A percentile compares a stretch with the other conserved stretches of the same genome.
These are phyloP conservation scores for Clitoria ternatea DNA, from an alignment of 306 rosid species.

Conservation along the genomic window DNA sequence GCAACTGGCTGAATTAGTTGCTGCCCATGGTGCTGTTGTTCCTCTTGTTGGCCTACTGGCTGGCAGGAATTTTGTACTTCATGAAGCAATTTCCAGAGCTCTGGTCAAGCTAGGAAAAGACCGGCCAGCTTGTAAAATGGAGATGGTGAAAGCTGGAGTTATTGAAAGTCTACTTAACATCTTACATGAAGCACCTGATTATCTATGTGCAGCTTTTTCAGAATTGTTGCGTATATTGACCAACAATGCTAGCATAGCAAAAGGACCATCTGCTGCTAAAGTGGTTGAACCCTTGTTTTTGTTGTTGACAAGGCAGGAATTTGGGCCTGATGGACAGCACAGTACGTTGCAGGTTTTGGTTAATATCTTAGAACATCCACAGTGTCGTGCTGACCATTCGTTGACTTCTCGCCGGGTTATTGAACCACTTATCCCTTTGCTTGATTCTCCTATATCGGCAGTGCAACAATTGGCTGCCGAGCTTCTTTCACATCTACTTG, in stretches of 20 bases:
- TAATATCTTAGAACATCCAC: constrained; percentile 91
- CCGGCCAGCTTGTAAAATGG: constrained; percentile 95
- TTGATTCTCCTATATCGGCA: constrained; percentile 83
- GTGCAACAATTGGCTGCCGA: constrained; percentile 98
- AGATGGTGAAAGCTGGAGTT: constrained; percentile 97
- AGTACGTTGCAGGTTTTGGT: constrained; percentile 94
- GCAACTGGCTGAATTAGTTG: constrained; percentile 95
- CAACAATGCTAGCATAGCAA: constrained; percentile 94
- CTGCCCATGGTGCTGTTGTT: constrained; percentile 86
- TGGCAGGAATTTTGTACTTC: constrained; percentile 86
- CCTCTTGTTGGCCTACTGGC: constrained; percentile 92
- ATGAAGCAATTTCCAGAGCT: constrained; percentile 91
- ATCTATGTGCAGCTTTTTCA: constrained; percentile 77
- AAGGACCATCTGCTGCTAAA: constrained; percentile 87
- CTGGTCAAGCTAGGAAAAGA: constrained; percentile 95
- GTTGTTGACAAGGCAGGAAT: constrained; percentile 75
- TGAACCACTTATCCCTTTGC: constrained; percentile 89
- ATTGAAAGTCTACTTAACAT: constrained; percentile 82
- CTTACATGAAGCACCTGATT: constrained; percentile 91
- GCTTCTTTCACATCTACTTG: constrained; percentile 87
- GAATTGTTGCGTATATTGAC: constrained; percentile 95
- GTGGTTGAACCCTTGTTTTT: constrained; percentile 87
- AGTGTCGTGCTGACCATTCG: constrained; percentile 85
- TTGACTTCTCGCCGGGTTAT: constrained; percentile 82
- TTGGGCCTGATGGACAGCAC: constrained; percentile 96